phyloP scores from a whole-genome alignment of 768 basidiomycete species.

The Artomyces pyxidatus region DNA sequence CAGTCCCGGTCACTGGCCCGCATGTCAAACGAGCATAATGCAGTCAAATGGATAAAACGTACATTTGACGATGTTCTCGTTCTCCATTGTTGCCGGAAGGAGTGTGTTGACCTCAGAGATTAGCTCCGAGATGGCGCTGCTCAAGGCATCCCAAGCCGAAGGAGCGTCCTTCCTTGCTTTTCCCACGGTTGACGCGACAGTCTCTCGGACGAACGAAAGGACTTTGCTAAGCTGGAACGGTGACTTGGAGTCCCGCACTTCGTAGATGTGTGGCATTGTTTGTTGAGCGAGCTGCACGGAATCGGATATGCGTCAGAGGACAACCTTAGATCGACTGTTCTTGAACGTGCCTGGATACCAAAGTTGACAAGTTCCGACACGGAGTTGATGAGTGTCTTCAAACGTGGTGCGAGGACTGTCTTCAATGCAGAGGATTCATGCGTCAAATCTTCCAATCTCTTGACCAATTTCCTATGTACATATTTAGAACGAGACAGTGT shows the following conservation, averaged over 20 bases:
- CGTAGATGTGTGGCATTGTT: slow-evolving; percentile 78
- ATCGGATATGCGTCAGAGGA: too few species aligned
- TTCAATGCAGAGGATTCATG: slow-evolving; percentile 66
- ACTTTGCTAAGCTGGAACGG: slow-evolving; percentile 71
- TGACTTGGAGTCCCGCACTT: slow-evolving; percentile 69
- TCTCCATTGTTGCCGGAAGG: slow-evolving; percentile 63
- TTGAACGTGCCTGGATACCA: slow-evolving; percentile 78
- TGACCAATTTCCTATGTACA: slow-evolving; percentile 69
- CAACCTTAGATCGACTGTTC: too few species aligned
- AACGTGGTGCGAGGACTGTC: slow-evolving; percentile 59
- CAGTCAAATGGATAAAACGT: slow-evolving; percentile 20
- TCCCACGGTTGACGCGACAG: slow-evolving; percentile 60
- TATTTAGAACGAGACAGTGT: not conserved
- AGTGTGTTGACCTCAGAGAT: slow-evolving; percentile 63
- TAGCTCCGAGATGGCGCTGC: slow-evolving; percentile 59
- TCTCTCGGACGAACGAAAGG: slow-evolving; percentile 64
- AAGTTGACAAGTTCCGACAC: slow-evolving; percentile 84
- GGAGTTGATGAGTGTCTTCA: slow-evolving; percentile 61
- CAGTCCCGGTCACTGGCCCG: slow-evolving; percentile 52
- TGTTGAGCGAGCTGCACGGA: slow-evolving; percentile 86
- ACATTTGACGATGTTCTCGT: slow-evolving; percentile 78
- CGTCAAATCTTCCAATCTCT: slow-evolving; percentile 74
- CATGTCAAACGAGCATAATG: not conserved
- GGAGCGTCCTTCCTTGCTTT: slow-evolving; percentile 58
- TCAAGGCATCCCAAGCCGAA: slow-evolving; percentile 73